Conservation (phyloP, 2,329 filamentous ascomycete species). For the Fulvia fulva region DNA sequence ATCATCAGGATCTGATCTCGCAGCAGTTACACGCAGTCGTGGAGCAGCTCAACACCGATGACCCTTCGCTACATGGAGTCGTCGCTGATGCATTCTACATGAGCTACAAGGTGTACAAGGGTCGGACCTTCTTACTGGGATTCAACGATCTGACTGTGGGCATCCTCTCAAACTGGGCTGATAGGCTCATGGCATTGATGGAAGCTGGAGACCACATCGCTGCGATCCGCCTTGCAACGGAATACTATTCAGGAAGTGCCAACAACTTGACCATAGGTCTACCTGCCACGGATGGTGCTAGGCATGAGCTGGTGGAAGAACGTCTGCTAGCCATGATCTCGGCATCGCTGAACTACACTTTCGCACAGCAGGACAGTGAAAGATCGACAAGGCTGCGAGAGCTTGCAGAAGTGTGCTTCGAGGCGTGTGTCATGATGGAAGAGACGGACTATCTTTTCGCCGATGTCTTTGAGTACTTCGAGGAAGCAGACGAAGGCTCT, state of each 20-base stretch:
- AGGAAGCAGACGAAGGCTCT: slow-evolving; percentile 67
- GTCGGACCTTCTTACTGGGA: slow-evolving; percentile 85
- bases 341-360: slow-evolving; percentile 85
- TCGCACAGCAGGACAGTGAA: slow-evolving; percentile 56
- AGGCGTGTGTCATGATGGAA: slow-evolving; percentile 72
- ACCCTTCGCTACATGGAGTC: slow-evolving; percentile 87
- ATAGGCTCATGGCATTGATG: slow-evolving; percentile 88
- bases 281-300: slow-evolving; percentile 71
- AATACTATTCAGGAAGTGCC: slow-evolving; percentile 86
- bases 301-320: slow-evolving; percentile 79
- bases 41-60: slow-evolving; percentile 82
- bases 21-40: slow-evolving; percentile 78
- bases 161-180: slow-evolving; percentile 93
- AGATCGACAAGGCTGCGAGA: slow-evolving; percentile 64
- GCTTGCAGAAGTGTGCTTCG: slow-evolving; percentile 77
- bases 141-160: slow-evolving; percentile 91
- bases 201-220: slow-evolving; percentile 94
- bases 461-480: slow-evolving; percentile 84
- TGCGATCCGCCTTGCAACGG: slow-evolving; percentile 83
- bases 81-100: slow-evolving; percentile 97
- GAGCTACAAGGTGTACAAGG: slow-evolving; percentile 95
- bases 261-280: slow-evolving; percentile 92
- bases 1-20: slow-evolving; percentile 86
- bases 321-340: slow-evolving; percentile 91
- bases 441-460: slow-evolving; percentile 85